phyloP scores from a whole-genome alignment of 805 yeast species.

The Clavispora phyllophila region DNA sequence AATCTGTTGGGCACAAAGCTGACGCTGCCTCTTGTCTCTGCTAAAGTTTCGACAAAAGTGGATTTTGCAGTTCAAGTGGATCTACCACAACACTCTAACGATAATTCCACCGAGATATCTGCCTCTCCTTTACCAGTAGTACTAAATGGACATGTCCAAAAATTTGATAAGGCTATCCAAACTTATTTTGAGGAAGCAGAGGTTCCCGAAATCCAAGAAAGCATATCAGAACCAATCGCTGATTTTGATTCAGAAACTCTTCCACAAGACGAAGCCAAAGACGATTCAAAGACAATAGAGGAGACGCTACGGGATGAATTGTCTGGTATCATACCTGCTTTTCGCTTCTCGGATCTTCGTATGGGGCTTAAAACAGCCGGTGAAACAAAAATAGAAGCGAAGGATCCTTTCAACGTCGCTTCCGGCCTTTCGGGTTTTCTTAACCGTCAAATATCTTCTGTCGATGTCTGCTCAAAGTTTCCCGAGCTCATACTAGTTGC shows the following conservation, averaged over 20 bases:
- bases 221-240: neutral
- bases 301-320: neutral
- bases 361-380: constrained; percentile 7
- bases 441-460: constrained; percentile 7
- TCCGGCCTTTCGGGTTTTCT: constrained; percentile 6
- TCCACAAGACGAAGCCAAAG: neutral
- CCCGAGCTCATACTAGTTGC: constrained; percentile 13
- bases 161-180: constrained; percentile 22
- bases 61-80: constrained; percentile 29
- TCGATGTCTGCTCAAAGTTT: constrained; percentile 8
- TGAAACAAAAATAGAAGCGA: neutral
- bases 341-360: constrained; percentile 12
- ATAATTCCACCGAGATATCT: neutral
- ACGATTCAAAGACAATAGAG: neutral
- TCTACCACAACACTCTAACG: constrained; percentile 1
- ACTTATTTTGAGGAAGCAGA: constrained; percentile 7
- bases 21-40: neutral
- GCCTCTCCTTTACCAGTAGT: neutral
- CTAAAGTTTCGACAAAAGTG: constrained; percentile 8
- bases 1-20: constrained; percentile 1
- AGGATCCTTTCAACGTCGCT: constrained; percentile 9
- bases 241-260: neutral
- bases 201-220: neutral
- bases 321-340: neutral
- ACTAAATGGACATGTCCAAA: neutral